phyloP scores from a whole-genome alignment of 495 filamentous ascomycete species.

The Massariosphaeria phaeospora region DNA sequence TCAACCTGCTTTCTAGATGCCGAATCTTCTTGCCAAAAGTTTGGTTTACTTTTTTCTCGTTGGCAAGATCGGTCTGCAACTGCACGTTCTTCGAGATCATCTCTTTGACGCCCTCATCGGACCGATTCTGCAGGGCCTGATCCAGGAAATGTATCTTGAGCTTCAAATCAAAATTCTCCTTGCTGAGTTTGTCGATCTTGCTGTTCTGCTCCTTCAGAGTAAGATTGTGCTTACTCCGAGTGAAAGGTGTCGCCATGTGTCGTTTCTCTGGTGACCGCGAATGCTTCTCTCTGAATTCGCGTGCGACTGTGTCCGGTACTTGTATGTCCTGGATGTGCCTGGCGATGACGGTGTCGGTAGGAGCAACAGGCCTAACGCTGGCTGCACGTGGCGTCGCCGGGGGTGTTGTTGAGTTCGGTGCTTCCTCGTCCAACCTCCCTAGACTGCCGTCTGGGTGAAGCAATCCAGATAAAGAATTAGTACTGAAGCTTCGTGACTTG shows the following conservation, averaged over 20 bases:
- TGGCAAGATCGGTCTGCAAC: slow-evolving; percentile 80
- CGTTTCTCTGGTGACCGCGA: slow-evolving; percentile 54
- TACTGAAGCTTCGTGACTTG: slow-evolving; percentile 41
- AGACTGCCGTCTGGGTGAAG: slow-evolving; percentile 44
- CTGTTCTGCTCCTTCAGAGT: slow-evolving; percentile 96
- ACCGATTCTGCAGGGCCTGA: slow-evolving; percentile 84
- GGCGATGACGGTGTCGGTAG: slow-evolving; percentile 83
- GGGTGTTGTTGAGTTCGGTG: slow-evolving; percentile 43
- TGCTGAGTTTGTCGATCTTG: slow-evolving; percentile 89
- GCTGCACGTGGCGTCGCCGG: slow-evolving; percentile 52
- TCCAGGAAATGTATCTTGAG: slow-evolving; percentile 96
- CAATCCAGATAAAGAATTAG: slow-evolving; percentile 29
- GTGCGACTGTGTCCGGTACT: slow-evolving; percentile 80
- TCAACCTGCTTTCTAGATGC: slow-evolving; percentile 78
- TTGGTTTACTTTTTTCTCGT: slow-evolving; percentile 84
- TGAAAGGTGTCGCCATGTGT: slow-evolving; percentile 33
- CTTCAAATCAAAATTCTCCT: slow-evolving; percentile 96
- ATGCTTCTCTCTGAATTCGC: slow-evolving; percentile 69
- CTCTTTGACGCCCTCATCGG: slow-evolving; percentile 93
- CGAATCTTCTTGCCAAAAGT: slow-evolving; percentile 68
- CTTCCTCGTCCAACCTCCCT: slow-evolving; percentile 59
- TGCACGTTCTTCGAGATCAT: slow-evolving; percentile 97
- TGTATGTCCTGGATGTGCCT: slow-evolving; percentile 83
- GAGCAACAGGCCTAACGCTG: slow-evolving; percentile 49
- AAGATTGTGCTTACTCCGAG: slow-evolving; percentile 69